Percentiles rank a stretch among this genome's conserved stretches.
phyloP scores from a whole-genome alignment of 2,329 filamentous ascomycete species.

The Zarea fungicola region DNA sequence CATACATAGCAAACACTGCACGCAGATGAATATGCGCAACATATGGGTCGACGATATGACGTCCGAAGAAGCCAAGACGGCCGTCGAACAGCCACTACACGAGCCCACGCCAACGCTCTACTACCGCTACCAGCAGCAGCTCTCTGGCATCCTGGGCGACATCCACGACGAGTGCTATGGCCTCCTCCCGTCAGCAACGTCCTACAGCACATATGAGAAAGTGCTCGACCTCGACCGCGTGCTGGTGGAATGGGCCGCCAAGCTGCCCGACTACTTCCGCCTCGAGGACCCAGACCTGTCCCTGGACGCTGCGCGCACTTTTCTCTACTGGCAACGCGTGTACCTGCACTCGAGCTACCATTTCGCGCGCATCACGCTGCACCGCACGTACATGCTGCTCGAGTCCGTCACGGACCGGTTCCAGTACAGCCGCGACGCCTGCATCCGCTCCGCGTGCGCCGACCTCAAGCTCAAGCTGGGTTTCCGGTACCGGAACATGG shows the following conservation, averaged over 20 bases:
- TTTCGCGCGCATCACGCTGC: conserved; percentile 35
- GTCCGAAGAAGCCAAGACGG: conserved; percentile 24
- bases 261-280: conserved; percentile 29
- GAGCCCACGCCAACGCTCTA: conserved; percentile 30
- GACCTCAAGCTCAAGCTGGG: conserved; percentile 33
- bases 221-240: conserved; percentile 30
- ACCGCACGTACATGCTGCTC: conserved; percentile 33
- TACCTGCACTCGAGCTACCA: conserved; percentile 35
- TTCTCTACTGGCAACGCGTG: conserved; percentile 32
- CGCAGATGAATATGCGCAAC: conserved; percentile 32
- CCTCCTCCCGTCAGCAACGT: conserved; percentile 24
- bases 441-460: conserved; percentile 35
- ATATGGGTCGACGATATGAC: conserved; percentile 32
- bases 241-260: conserved; percentile 27
- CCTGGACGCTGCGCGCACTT: conserved; percentile 24
- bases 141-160: conserved; percentile 32
- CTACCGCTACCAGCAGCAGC: conserved; percentile 26
- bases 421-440: conserved; percentile 33
- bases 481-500: conserved; percentile 25
- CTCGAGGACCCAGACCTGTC: conserved; percentile 27
- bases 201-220: conserved; percentile 27
- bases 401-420: conserved; percentile 36
- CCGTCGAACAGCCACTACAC: conserved; percentile 21
- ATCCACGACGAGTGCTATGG: conserved; percentile 36
- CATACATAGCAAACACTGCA: conserved; percentile 33